Evolutionary conservation across 164 flowering plant genomes (phyloP).

Genomic region (Warburgia ugandensis): DNA sequence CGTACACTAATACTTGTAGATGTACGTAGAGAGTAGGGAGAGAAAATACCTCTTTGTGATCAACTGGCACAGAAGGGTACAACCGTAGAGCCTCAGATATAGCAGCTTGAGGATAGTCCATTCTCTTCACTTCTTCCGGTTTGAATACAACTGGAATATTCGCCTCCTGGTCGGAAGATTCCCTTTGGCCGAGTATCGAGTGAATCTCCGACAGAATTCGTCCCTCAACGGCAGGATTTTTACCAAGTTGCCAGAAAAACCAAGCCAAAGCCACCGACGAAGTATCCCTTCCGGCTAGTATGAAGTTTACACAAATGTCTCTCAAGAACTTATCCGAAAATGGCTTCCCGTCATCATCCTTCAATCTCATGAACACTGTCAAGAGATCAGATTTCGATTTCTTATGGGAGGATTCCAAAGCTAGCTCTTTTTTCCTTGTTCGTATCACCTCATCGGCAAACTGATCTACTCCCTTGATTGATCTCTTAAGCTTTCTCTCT

Average conservation of each 20-base stretch:
- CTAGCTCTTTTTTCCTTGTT: constrained; percentile 65
- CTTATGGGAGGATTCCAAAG: constrained; percentile 2
- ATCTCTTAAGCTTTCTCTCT: constrained; percentile 46
- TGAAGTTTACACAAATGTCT: constrained; percentile 86
- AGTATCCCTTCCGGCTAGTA: constrained; percentile 92
- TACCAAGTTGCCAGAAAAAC: constrained; percentile 81
- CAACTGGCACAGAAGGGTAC: constrained; percentile 89
- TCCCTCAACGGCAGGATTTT: constrained; percentile 57
- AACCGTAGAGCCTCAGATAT: constrained; percentile 79
- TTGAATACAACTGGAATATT: constrained; percentile 27
- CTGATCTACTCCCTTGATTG: constrained; percentile 54
- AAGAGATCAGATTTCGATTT: constrained; percentile 54
- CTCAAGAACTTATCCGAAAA: constrained; percentile 69
- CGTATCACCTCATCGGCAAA: constrained; percentile 63
- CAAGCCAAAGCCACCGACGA: constrained; percentile 86
- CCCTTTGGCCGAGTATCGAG: constrained; percentile 32
- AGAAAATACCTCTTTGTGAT: constrained; percentile 97
- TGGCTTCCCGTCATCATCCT: constrained; percentile 56
- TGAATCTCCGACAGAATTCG: constrained; percentile 49
- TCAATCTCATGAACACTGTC: constrained; percentile 65
- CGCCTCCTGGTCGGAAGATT: constrained; percentile 5
- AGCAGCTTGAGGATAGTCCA: constrained; percentile 94
- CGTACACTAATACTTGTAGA: too few relatives aligned
- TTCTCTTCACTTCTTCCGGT: constrained; percentile 83
- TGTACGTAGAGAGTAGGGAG: too few relatives aligned